Base-by-base conservation (phyloP, 208 protist species). In the Perkinsela sp. region DNA sequence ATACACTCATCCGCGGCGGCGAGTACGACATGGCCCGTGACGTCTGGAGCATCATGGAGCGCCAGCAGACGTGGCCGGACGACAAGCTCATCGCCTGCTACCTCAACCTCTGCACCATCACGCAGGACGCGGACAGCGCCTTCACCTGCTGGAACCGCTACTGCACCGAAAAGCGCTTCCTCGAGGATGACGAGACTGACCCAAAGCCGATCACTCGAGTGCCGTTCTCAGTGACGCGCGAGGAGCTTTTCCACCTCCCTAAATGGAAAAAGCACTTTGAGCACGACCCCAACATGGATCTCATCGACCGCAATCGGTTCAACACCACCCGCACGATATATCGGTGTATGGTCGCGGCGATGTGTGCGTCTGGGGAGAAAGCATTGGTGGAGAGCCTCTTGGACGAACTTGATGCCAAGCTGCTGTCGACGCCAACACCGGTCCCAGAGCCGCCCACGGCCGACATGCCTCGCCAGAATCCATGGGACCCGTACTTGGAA, bases 241-340 rank as follows among this genome's bases (percentile, higher is more conserved):
- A 92, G 57, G 84, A 92, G 70, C 74, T 90, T 69, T 74, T 90
- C 31, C 88, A 89, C 68, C 77, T 92, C 29, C 87, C 87, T 1
- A 90, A 90, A 75, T 92, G 87, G 87, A 92, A 92, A 75, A 92
- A 92, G 72, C 87, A 90, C 74, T 92, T 90, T 69, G 85, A 90
- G 70, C 85, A 90, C 72, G 84, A 92, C 71, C 87, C 87, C 29
- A 92, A 92, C 73, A 75, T 90, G 48, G 87, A 92, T 70, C 83
- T 92, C 16, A 68, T 80, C 1, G 87, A 92, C 70, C 74, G 87
- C n/a, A 90, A 92, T 74, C 84, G 87, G 28, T 92, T 90, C 73
- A 92, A 92, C 71, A 80, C 82, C 65, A 90, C 85, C 2, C 81
- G 87, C n/a, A 80, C 90, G 68, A 76, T 92, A 29, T 90, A 90